Base-by-base conservation (phyloP, 805 yeast genomes). In the Cyberlindnera japonica region DNA sequence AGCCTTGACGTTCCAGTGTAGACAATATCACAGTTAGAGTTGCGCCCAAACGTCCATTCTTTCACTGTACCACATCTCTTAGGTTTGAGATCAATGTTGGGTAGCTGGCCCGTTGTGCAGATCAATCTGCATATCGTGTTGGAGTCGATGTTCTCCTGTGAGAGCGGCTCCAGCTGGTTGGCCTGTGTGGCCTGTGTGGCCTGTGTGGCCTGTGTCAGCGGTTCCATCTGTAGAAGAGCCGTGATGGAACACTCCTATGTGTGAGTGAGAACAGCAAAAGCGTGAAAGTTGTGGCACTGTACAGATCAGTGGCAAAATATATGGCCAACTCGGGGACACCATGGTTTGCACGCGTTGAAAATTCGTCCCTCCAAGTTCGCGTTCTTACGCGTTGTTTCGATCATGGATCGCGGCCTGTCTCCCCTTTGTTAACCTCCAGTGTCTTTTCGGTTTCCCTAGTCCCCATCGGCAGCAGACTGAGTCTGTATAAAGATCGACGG, bases 41-140 rank as follows among this genome's bases (percentile, higher is more conserved):
- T 78, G 49, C 98, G 72, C 0, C 98, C 98, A 63, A 89, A 74
- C 6, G 65, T 57, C 95, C 95, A 86, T 18, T 62, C 61, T 48
- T 68, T 61, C 44, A 63, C 49, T 6, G 40, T 18, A 36, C 64
- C 54, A 34, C 56, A 47, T 17, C 57, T 43, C 47, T 65, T 68
- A 3, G 59, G 61, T 34, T 58, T 56, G 11, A 78, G 58, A 55
- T 78, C 83, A 29, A 66, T 63, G 33, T 65, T 67, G 11, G 61
- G 66, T 39, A 72, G 67, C 50, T 74, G 78, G 2, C 81, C 82
- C 2, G 78, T 69, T 3, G 83, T 75, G 53, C 84, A 78, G 25
- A 79, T 74, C 38, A 79, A 61, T 34, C 82, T 65, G 49, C 81
- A 74, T n/a, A 79, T 68, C 13, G 70, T 64, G 29, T 59, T 57